These are phyloP conservation scores for Penicillium sp. DNA, from an alignment of 2,329 filamentous ascomycete genomes.

Conservation along the genomic window DNA sequence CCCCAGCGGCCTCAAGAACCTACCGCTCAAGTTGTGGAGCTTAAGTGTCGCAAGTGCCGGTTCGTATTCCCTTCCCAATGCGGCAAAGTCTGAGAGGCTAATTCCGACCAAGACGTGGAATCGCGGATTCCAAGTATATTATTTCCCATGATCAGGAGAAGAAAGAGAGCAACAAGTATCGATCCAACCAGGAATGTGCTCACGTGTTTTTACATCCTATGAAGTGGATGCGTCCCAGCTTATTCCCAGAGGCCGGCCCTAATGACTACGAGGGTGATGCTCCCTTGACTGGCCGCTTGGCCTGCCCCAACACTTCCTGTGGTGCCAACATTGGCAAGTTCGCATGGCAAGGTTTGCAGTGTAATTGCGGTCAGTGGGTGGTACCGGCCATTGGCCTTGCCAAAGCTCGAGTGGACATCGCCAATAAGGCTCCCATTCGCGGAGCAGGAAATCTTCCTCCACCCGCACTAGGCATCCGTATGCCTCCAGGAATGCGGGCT, in stretches of 20 bases:
- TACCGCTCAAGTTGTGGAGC: slow-evolving; percentile 47
- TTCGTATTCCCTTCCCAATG: slow-evolving; percentile 38
- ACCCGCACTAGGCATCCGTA: slow-evolving; percentile 36
- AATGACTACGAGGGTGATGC: slow-evolving; percentile 58
- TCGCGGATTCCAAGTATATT: slow-evolving; percentile 64
- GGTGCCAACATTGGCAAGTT: slow-evolving; percentile 84
- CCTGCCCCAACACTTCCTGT: slow-evolving; percentile 77
- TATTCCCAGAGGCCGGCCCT: slow-evolving; percentile 45
- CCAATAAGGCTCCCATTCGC: slow-evolving; percentile 29
- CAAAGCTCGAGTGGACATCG: slow-evolving; percentile 77
- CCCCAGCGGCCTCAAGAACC: slow-evolving; percentile 19
- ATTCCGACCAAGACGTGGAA: slow-evolving; percentile 47
- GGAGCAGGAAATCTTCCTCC: slow-evolving; percentile 20
- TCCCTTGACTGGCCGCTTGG: slow-evolving; percentile 76
- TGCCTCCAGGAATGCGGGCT: slow-evolving; percentile 39
- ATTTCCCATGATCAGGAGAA: slow-evolving; percentile 55
- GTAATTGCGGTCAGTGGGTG: slow-evolving; percentile 86
- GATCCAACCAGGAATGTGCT: slow-evolving; percentile 56
- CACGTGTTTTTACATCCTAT: slow-evolving; percentile 91
- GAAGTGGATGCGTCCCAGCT: slow-evolving; percentile 86
- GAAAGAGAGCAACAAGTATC: slow-evolving; percentile 21
- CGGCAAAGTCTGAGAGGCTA: not conserved
- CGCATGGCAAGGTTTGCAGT: slow-evolving; percentile 92
- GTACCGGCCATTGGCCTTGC: slow-evolving; percentile 86
- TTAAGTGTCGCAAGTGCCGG: slow-evolving; percentile 91